A percentile compares a stretch with the other conserved stretches of the same genome.
Conservation (phyloP, 2,329 filamentous ascomycete species). For the Exophiala sp. region DNA sequence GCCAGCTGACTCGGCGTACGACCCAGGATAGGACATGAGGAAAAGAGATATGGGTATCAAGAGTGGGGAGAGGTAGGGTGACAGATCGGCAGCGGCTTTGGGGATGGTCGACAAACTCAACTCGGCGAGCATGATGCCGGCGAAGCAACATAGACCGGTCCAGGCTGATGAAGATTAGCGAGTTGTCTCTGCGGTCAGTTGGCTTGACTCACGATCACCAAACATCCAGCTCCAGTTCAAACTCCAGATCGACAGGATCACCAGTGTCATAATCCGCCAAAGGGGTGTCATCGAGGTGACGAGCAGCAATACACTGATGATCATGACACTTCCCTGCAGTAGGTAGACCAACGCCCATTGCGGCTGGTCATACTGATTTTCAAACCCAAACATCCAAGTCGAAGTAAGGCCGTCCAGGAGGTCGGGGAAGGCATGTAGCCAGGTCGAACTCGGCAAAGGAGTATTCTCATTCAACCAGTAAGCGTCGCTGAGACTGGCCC, state of each 20-base stretch:
- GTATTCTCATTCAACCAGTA: slow-evolving; percentile 57
- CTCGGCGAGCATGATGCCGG: slow-evolving; percentile 61
- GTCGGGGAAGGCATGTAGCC: slow-evolving; percentile 43
- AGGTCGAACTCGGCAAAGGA: slow-evolving; percentile 41
- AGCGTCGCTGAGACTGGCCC: slow-evolving; percentile 56
- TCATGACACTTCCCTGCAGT: slow-evolving; percentile 53
- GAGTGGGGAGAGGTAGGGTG: slow-evolving; percentile 42
- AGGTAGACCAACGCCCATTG: slow-evolving; percentile 59
- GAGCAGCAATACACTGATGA: slow-evolving; percentile 53
- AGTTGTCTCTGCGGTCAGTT: neutral
- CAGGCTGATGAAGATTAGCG: slow-evolving; percentile 36
- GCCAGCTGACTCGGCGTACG: slow-evolving; percentile 49
- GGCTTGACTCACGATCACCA: slow-evolving; percentile 31
- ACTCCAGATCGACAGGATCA: slow-evolving; percentile 48
- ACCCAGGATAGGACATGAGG: slow-evolving; percentile 59
- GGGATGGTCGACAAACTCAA: slow-evolving; percentile 40
- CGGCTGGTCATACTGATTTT: slow-evolving; percentile 55
- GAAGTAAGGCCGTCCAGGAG: slow-evolving; percentile 46
- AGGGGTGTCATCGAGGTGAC: slow-evolving; percentile 49
- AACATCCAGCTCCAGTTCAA: slow-evolving; percentile 38
- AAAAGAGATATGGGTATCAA: slow-evolving; percentile 54
- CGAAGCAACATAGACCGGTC: slow-evolving; percentile 56
- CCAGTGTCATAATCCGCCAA: slow-evolving; percentile 49
- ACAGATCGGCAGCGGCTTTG: slow-evolving; percentile 33
- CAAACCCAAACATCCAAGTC: slow-evolving; percentile 50